Evolutionary conservation across 2,329 filamentous ascomycete genomes (phyloP).

Genomic region (Xylaria sp.): DNA sequence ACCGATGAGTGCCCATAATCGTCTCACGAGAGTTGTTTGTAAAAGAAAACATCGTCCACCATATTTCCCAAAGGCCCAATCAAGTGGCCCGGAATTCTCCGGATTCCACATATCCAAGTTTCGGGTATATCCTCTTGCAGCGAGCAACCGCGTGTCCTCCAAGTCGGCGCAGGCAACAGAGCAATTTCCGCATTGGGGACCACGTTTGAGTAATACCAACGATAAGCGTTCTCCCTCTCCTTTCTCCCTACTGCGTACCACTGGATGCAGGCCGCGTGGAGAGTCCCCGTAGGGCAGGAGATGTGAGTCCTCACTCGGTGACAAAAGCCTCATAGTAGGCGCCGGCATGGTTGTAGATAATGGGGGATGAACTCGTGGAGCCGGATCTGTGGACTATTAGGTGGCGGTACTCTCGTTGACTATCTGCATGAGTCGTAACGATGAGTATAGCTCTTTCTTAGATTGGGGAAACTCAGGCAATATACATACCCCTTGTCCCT

Average conservation of each 20-base stretch:
- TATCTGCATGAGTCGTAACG: not conserved
- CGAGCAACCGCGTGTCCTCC: too few species aligned
- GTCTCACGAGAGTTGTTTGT: conserved; percentile 55
- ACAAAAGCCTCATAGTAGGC: conserved; percentile 49
- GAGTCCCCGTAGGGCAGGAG: conserved; percentile 41
- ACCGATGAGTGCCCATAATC: not conserved
- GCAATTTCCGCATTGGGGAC: too few species aligned
- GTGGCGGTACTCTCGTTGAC: too few species aligned
- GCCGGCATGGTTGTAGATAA: conserved; percentile 2
- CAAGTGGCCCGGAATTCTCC: conserved; percentile 62
- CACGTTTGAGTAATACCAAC: conserved; percentile 47
- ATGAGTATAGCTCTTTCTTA: not conserved
- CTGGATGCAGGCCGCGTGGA: conserved; percentile 51
- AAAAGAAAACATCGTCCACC: conserved; percentile 61
- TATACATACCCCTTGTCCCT: too few species aligned
- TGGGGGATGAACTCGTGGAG: not conserved
- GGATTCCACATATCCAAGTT: conserved; percentile 61
- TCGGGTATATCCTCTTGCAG: conserved; percentile 59
- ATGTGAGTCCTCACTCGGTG: conserved; percentile 52
- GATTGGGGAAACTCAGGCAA: too few species aligned
- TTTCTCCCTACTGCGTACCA: too few species aligned
- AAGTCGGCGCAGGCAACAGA: not conserved
- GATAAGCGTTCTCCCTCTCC: conserved; percentile 57
- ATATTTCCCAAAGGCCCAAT: conserved; percentile 55
- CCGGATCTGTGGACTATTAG: not conserved